Evolutionary conservation across 441 rosid species (phyloP).

Genomic region (Jatropha multifida): DNA sequence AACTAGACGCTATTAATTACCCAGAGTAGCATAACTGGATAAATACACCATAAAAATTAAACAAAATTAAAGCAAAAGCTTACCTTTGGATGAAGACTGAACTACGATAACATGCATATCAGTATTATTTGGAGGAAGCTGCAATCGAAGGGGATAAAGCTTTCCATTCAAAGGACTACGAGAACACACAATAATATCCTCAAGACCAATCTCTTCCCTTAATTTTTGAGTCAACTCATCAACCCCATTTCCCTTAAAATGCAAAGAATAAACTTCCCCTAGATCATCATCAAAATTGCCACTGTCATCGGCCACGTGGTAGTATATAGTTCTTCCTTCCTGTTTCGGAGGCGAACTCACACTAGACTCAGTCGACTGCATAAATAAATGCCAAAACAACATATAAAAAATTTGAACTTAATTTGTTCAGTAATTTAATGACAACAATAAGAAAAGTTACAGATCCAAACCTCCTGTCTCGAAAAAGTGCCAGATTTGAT

Average conservation of each 20-base stretch:
- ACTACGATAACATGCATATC: constrained; percentile 69
- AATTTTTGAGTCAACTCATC: constrained; percentile 62
- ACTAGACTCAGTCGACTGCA: constrained; percentile 59
- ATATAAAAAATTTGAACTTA: not conserved
- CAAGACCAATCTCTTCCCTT: constrained; percentile 67
- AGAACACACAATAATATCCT: constrained; percentile 70
- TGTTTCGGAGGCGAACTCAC: constrained; percentile 55
- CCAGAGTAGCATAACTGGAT: too few relatives aligned
- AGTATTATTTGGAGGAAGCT: constrained; percentile 84
- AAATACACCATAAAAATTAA: not conserved
- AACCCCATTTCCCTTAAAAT: constrained; percentile 74
- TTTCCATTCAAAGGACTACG: constrained; percentile 80
- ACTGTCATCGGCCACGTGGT: constrained; percentile 66
- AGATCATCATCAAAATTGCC: constrained; percentile 67
- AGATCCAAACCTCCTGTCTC: constrained; percentile 61
- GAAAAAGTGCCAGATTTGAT: constrained; percentile 43
- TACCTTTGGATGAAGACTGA: constrained; percentile 49
- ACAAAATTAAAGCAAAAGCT: constrained; percentile 14
- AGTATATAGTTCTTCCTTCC: constrained; percentile 78
- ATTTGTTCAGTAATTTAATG: not conserved
- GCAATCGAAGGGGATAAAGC: constrained; percentile 79
- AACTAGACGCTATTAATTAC: not conserved
- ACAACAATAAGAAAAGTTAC: not conserved
- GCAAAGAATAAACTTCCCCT: constrained; percentile 48
- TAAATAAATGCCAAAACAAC: constrained; percentile 10